Conservation (phyloP, 768 basidiomycete genomes). For the Tulasnella sp. region DNA sequence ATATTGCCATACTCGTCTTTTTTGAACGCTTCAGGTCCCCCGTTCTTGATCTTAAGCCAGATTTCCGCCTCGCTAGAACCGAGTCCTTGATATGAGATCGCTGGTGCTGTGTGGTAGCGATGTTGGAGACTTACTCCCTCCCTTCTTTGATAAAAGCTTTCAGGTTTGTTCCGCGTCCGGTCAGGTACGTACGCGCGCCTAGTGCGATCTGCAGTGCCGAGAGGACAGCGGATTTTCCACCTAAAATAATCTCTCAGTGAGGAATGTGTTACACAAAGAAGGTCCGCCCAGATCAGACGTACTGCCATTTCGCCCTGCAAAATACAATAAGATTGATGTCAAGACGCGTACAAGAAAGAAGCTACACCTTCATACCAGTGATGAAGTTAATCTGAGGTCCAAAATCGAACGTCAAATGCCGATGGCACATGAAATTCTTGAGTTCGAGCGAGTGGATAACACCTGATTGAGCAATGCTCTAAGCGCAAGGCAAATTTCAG, state of each 20-base stretch:
- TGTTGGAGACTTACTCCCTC: slow-evolving; percentile 44
- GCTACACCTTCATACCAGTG: slow-evolving; percentile 46
- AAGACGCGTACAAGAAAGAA: background rate
- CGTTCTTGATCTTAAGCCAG: slow-evolving; percentile 74
- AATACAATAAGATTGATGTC: background rate
- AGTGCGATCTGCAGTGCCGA: slow-evolving; percentile 89
- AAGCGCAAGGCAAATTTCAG: background rate
- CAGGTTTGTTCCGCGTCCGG: slow-evolving; percentile 77
- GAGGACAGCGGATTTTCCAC: slow-evolving; percentile 90
- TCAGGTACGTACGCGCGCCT: slow-evolving; percentile 85
- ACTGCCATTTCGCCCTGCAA: slow-evolving; percentile 85
- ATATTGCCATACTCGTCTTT: slow-evolving; percentile 76
- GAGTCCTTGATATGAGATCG: background rate
- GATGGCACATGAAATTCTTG: slow-evolving; percentile 95
- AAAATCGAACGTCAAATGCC: slow-evolving; percentile 69
- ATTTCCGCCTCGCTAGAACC: slow-evolving; percentile 42
- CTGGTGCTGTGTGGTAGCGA: background rate
- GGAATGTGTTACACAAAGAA: background rate
- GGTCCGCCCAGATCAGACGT: slow-evolving; percentile 28
- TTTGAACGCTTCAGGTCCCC: slow-evolving; percentile 81
- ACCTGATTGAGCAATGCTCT: slow-evolving; percentile 79
- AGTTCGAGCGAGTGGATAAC: slow-evolving; percentile 80
- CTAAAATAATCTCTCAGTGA: slow-evolving; percentile 31
- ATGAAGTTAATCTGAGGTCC: slow-evolving; percentile 96
- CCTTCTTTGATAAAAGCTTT: slow-evolving; percentile 82